These are phyloP conservation scores for Suhomyces maxii DNA, from an alignment of 1,139 yeast genomes.

Conservation along the genomic window DNA sequence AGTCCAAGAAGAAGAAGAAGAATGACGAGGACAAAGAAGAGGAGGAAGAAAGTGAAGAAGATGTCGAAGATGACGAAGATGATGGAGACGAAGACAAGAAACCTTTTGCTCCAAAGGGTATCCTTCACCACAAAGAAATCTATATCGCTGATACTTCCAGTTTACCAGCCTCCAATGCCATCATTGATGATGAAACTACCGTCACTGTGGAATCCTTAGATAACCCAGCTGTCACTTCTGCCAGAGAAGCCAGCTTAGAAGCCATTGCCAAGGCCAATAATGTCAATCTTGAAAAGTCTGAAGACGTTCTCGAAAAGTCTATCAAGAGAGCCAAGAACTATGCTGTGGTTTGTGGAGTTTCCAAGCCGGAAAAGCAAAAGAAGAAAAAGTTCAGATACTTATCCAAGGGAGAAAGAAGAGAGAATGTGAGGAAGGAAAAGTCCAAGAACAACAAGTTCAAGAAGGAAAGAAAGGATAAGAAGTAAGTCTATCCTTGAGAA, in stretches of 20 bases:
- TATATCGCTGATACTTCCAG: slow-evolving; percentile 44
- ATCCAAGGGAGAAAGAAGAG: slow-evolving; percentile 74
- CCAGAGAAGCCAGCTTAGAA: slow-evolving; percentile 42
- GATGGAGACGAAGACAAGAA: slow-evolving; percentile 11
- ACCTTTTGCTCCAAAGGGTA: slow-evolving; percentile 31
- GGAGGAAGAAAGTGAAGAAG: slow-evolving; percentile 19
- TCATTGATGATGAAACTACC: slow-evolving; percentile 54
- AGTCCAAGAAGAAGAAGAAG: slow-evolving; percentile 13
- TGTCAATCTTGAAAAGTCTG: slow-evolving; percentile 61
- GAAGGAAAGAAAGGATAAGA: slow-evolving; percentile 18
- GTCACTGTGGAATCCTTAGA: slow-evolving; percentile 61
- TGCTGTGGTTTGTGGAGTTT: slow-evolving; percentile 61
- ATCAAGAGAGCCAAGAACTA: slow-evolving; percentile 71
- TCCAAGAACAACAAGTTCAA: slow-evolving; percentile 20
- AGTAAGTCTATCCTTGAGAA: too few relatives aligned
- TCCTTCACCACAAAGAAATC: slow-evolving; percentile 42
- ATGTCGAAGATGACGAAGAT: slow-evolving; percentile 16
- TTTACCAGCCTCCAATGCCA: slow-evolving; percentile 46
- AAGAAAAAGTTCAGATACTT: slow-evolving; percentile 88
- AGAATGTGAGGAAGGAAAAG: slow-evolving; percentile 61
- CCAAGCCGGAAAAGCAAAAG: slow-evolving; percentile 46
- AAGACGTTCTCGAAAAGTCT: slow-evolving; percentile 62
- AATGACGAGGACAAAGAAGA: slow-evolving; percentile 13
- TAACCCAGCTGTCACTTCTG: slow-evolving; percentile 40
- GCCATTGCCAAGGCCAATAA: slow-evolving; percentile 61